Percentiles rank a stretch among this genome's conserved stretches.
phyloP scores from a whole-genome alignment of 2,329 filamentous ascomycete species.

The Neofusicoccum umdonicola region DNA sequence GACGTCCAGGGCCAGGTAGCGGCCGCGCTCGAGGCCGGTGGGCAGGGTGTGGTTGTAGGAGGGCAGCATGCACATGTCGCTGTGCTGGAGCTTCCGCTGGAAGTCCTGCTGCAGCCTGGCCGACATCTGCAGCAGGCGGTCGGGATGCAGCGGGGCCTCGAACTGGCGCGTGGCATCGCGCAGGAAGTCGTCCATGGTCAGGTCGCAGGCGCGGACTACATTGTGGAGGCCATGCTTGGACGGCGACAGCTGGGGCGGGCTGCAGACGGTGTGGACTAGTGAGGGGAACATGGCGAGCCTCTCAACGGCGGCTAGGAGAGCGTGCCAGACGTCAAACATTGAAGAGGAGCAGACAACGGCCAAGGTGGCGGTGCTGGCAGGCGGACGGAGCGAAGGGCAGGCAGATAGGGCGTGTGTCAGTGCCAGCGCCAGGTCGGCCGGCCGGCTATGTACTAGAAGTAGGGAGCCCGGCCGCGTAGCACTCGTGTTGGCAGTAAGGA shows the following conservation, averaged over 20 bases:
- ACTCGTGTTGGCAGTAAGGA: constrained; percentile 2
- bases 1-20: constrained; percentile 62
- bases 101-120: constrained; percentile 51
- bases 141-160: constrained; percentile 42
- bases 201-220: constrained; percentile 41
- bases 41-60: constrained; percentile 63
- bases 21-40: constrained; percentile 58
- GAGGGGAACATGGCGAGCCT: constrained; percentile 36
- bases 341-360: not conserved
- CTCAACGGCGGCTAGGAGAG: constrained; percentile 1
- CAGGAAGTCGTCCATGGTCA: constrained; percentile 50
- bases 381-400: not conserved
- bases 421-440: not conserved
- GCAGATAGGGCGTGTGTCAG: constrained; percentile 24
- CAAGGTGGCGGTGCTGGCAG: not conserved
- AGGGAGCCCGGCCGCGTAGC: not conserved
- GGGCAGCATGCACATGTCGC: constrained; percentile 62
- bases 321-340: constrained; percentile 1
- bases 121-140: constrained; percentile 45
- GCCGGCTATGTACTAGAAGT: not conserved
- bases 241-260: constrained; percentile 33
- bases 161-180: constrained; percentile 43
- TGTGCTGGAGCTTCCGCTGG: constrained; percentile 52
- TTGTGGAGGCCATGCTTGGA: constrained; percentile 29
- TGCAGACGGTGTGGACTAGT: constrained; percentile 32